A percentile compares a stretch with the other conserved stretches of the same genome.
Conservation (phyloP, 2,329 filamentous ascomycete genomes). For the Penicillium concentricum region DNA sequence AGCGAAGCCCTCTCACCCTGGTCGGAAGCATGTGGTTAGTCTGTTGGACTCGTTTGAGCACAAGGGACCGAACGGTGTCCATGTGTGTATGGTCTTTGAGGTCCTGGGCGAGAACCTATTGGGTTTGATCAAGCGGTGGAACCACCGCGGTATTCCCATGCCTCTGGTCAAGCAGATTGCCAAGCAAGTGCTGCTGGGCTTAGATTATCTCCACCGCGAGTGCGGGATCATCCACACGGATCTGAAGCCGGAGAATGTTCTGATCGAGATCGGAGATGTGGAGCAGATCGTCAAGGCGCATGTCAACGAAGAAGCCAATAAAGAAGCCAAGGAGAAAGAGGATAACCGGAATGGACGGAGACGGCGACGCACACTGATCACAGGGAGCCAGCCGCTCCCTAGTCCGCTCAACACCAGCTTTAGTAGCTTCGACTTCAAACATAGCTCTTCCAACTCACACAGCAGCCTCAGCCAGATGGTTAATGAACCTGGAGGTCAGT, state of each 20-base stretch:
- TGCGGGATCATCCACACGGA: constrained; percentile 99
- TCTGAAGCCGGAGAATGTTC: constrained; percentile 93
- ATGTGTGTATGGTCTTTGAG: constrained; percentile 99
- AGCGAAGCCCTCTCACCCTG: constrained; percentile 91
- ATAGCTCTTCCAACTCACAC: constrained; percentile 63
- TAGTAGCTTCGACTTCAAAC: constrained; percentile 67
- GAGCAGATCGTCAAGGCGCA: constrained; percentile 97
- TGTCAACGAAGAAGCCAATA: constrained; percentile 69
- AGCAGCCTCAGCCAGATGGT: constrained; percentile 82
- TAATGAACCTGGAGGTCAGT: constrained; percentile 66
- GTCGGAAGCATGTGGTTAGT: constrained; percentile 92
- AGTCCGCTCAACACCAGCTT: constrained; percentile 93
- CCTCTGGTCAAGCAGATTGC: constrained; percentile 97
- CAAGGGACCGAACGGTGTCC: constrained; percentile 91
- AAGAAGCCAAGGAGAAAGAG: constrained; percentile 81
- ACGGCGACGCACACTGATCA: constrained; percentile 89
- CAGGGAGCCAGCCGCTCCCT: constrained; percentile 91
- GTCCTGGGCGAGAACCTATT: constrained; percentile 93
- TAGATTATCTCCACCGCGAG: constrained; percentile 95
- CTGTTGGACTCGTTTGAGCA: constrained; percentile 96
- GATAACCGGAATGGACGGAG: constrained; percentile 89
- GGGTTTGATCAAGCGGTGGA: constrained; percentile 96
- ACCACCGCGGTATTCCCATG: constrained; percentile 95
- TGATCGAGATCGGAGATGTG: constrained; percentile 98
- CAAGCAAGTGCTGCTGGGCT: constrained; percentile 90